These are phyloP conservation scores for Rutstroemia sydowiana DNA, from an alignment of 2,329 filamentous ascomycete species.

Conservation along the genomic window DNA sequence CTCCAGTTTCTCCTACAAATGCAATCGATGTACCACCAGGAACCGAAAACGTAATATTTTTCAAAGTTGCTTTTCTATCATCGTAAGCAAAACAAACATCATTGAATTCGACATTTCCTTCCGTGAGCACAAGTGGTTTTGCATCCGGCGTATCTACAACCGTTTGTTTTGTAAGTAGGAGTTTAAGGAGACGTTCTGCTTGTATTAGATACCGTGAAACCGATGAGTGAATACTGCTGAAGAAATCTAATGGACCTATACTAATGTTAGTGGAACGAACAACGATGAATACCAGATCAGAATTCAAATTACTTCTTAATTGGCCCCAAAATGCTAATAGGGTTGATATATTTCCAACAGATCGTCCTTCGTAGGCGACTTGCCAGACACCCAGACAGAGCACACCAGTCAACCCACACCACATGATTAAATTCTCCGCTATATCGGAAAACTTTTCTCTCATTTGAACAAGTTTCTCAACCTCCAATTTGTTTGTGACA, in stretches of 20 bases:
- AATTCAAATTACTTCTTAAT: slow-evolving; percentile 32
- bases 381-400: slow-evolving; percentile 26
- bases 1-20: slow-evolving; percentile 39
- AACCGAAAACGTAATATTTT: slow-evolving; percentile 30
- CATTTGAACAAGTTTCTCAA: no score
- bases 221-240: slow-evolving; percentile 39
- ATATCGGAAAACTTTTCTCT: slow-evolving; percentile 28
- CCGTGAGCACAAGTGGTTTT: slow-evolving; percentile 36
- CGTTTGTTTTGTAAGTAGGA: slow-evolving; percentile 50
- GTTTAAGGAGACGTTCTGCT: slow-evolving; percentile 51
- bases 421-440: slow-evolving; percentile 40
- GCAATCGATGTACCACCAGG: slow-evolving; percentile 36
- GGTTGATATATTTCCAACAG: slow-evolving; percentile 56
- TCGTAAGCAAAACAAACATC: slow-evolving; percentile 33
- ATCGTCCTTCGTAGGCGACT: slow-evolving; percentile 34
- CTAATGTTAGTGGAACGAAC: slow-evolving; percentile 19
- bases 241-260: slow-evolving; percentile 30
- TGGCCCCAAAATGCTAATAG: slow-evolving; percentile 58
- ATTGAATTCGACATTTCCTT: slow-evolving; percentile 30
- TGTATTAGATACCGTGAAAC: slow-evolving; percentile 53
- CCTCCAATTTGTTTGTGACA: slow-evolving; percentile 33
- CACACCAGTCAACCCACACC: slow-evolving; percentile 41
- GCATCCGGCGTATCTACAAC: slow-evolving; percentile 43
- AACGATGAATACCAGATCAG: not conserved
- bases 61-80: slow-evolving; percentile 28